These are phyloP conservation scores for Oryza longistaminata DNA, from an alignment of 176 grass and related monocot species.

Conservation along the genomic window DNA sequence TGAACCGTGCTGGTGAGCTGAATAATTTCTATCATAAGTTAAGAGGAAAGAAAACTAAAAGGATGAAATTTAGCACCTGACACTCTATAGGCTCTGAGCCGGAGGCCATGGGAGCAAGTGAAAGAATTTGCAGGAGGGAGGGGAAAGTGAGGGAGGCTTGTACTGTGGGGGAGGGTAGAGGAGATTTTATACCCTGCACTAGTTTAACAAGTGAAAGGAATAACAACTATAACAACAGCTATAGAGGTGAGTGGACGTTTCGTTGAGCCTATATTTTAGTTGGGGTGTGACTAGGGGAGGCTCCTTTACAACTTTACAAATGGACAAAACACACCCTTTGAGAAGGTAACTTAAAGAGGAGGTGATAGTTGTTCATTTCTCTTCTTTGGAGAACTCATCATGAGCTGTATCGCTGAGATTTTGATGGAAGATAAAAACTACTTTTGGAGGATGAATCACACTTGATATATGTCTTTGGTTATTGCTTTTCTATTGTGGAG, in stretches of 20 bases:
- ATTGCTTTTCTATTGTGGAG: not conserved
- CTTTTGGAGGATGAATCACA: slow-evolving; percentile 3
- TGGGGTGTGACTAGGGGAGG: slow-evolving; percentile 24
- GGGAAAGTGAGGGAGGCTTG: slow-evolving; percentile 53
- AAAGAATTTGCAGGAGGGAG: slow-evolving; percentile 21
- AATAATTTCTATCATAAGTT: not conserved
- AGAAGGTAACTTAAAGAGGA: slow-evolving; percentile 37
- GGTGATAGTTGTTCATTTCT: slow-evolving; percentile 31
- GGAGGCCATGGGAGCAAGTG: slow-evolving; percentile 44
- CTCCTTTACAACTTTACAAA: slow-evolving; percentile 53
- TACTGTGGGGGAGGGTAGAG: slow-evolving; percentile 26
- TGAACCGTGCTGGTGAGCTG: not conserved
- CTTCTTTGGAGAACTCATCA: slow-evolving; percentile 44
- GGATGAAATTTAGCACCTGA: slow-evolving; percentile 37
- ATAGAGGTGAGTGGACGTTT: slow-evolving; percentile 25
- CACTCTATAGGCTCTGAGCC: slow-evolving; percentile 46
- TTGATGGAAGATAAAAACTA: slow-evolving; percentile 39
- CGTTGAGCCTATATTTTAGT: slow-evolving; percentile 28
- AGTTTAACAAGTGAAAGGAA: slow-evolving; percentile 43
- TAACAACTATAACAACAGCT: not conserved
- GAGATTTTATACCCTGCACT: slow-evolving; percentile 44
- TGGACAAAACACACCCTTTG: slow-evolving; percentile 43
- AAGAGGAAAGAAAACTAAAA: not conserved
- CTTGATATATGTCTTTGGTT: slow-evolving; percentile 10
- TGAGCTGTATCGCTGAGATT: slow-evolving; percentile 44